Percentiles rank a stretch among this genome's conserved stretches.
phyloP scores from a whole-genome alignment of 768 basidiomycete species.

The Asterophora lycoperdoides region DNA sequence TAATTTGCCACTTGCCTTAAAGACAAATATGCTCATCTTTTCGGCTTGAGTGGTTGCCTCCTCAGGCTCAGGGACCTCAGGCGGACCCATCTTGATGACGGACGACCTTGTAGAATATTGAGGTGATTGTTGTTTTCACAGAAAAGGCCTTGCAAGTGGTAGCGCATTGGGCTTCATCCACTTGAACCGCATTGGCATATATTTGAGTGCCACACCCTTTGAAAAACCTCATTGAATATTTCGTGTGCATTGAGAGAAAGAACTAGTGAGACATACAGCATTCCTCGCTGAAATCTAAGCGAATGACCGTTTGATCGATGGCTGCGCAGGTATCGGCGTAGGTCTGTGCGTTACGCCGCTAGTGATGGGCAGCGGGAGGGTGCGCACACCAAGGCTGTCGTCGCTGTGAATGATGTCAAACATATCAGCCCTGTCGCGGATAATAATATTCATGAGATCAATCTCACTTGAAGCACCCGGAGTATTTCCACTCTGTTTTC shows the following conservation, averaged over 20 bases:
- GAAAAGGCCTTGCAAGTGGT: conserved; percentile 8
- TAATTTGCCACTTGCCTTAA: no score
- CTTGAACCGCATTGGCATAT: background rate
- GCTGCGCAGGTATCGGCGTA: conserved; percentile 4
- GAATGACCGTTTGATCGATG: background rate
- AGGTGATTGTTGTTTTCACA: conserved; percentile 10
- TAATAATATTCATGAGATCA: no score
- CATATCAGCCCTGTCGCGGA: no score
- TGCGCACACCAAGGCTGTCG: conserved; percentile 6
- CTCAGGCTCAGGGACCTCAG: no score
- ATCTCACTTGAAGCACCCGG: conserved; percentile 7
- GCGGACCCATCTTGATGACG: no score
- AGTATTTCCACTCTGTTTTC: background rate
- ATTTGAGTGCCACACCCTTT: conserved; percentile 7
- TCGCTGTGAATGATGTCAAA: background rate
- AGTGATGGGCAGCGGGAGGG: conserved; percentile 5
- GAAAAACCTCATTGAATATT: background rate
- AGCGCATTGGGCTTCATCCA: conserved; percentile 4
- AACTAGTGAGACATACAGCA: conserved; percentile 3
- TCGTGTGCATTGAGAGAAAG: no score
- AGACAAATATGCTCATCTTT: no score
- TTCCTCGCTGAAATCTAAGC: conserved; percentile 3
- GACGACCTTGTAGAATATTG: background rate
- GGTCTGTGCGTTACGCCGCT: conserved; percentile 4
- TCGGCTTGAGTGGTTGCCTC: no score